Evolutionary conservation across 164 flowering plant genomes (phyloP), one percentile per base, ranked within the genome.

Genomic region (Houttuynia cordata): DNA sequence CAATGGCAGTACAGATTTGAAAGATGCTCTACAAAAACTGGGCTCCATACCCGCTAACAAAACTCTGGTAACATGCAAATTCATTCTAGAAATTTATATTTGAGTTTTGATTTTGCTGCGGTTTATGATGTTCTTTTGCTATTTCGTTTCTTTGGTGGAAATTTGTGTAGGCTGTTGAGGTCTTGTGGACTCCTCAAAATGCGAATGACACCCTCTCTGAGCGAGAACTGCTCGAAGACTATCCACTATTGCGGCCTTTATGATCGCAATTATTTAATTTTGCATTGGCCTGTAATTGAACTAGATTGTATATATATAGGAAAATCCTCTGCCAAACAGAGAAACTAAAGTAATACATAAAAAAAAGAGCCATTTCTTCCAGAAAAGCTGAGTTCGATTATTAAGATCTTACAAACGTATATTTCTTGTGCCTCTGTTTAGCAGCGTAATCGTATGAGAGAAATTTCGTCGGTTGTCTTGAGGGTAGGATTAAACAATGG

Each of bases 171-270:
- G 96, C 94, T 5, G 96, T 85, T n/a, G 98, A 92, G 75, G 95
- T 92, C 50, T 72, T 92, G 51, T 89, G 98, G 98, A 89, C 98
- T 24, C 98, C 98, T 24, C 98, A 92, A 70, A 80, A 87, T 67
- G 96, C 85, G 73, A 80, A 82, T 59, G 96, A 89, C 71, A 81
- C 89, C 1, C 74, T 92, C 40, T 73, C 96, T 2, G 96, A 92
- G 65, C 72, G 87, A 58, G 90, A 92, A 66, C 71, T 92, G 21
- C 93, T 89, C 42, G 86, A 87, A 78, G 96, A 92, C 75, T 92
- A 92, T 75, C 87, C 98, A 37, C 84, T 92, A 39, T 70, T 92
- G 78, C 84, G 91, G 80, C 96, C 98, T 51, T 66, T 92, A 49
- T 86, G 23, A 23, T 45, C 12, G 0, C 14, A 45, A 13, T 45